Conservation (phyloP, 1,284 basidiomycete species). For the Heterobasidion irregulare region DNA sequence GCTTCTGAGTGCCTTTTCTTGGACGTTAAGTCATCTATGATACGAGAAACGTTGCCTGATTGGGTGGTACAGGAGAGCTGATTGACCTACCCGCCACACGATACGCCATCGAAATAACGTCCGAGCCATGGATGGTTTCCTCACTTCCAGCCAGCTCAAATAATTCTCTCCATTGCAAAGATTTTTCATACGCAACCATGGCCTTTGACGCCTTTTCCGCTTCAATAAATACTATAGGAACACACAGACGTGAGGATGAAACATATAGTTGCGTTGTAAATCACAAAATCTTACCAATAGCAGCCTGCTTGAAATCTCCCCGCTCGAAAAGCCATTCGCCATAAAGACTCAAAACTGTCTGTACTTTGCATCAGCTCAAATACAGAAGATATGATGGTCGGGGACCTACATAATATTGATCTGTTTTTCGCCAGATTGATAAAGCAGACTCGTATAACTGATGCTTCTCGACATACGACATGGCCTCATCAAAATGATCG, state of each 20-base stretch:
- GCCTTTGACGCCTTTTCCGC: slow-evolving; percentile 61
- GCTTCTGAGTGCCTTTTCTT: slow-evolving; percentile 81
- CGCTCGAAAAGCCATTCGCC: slow-evolving; percentile 87
- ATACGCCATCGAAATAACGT: slow-evolving; percentile 57
- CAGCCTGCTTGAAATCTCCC: slow-evolving; percentile 80
- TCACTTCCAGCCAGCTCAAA: slow-evolving; percentile 69
- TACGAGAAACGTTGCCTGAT: background rate
- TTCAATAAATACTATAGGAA: slow-evolving; percentile 58
- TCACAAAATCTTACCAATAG: slow-evolving; percentile 41
- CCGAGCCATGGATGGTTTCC: slow-evolving; percentile 32
- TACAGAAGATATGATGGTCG: background rate
- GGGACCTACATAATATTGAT: slow-evolving; percentile 49
- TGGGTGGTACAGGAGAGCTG: background rate
- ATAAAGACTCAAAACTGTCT: slow-evolving; percentile 64
- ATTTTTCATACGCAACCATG: slow-evolving; percentile 80
- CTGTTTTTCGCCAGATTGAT: slow-evolving; percentile 60
- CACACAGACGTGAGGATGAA: background rate
- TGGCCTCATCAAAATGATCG: slow-evolving; percentile 71
- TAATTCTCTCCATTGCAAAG: slow-evolving; percentile 83
- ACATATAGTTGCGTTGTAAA: background rate
- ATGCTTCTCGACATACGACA: slow-evolving; percentile 76
- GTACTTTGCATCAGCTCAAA: background rate
- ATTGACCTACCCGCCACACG: slow-evolving; percentile 59
- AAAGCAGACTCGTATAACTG: slow-evolving; percentile 73
- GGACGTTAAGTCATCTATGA: slow-evolving; percentile 68